These are phyloP conservation scores for Pinus tabuliformis DNA, from an alignment of 75 land plant species.

Conservation along the genomic window DNA sequence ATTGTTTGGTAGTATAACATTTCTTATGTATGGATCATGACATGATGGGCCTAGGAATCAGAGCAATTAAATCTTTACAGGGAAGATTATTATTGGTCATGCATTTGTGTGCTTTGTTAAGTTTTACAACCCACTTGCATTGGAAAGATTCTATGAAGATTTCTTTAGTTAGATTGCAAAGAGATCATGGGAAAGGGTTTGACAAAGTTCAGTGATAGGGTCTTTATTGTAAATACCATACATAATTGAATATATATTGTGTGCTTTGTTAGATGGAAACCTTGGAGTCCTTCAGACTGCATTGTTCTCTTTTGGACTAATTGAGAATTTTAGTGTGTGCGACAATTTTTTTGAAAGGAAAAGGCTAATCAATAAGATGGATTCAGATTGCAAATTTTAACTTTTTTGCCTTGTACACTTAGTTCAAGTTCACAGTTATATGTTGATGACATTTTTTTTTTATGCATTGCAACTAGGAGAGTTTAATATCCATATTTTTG, in stretches of 20 bases:
- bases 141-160: not conserved
- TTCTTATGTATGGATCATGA: not conserved
- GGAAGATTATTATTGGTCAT: not conserved
- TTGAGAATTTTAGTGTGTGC: no score
- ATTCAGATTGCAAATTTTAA: no score
- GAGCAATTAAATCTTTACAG: not conserved
- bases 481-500: no score
- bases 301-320: no score
- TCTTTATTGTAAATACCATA: no score
- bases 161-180: not conserved
- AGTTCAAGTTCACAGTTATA: no score
- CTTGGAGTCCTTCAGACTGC: not conserved
- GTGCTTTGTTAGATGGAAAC: not conserved
- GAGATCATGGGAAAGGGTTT: not conserved
- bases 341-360: not conserved
- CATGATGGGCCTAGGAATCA: not conserved
- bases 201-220: not conserved
- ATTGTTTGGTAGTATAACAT: not conserved
- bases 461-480: no score
- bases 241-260: no score
- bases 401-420: no score
- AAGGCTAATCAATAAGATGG: not conserved
- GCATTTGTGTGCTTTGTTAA: not conserved
- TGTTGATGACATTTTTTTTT: no score
- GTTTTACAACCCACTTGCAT: not conserved